Evolutionary conservation across 2,329 filamentous ascomycete species (phyloP).

Genomic region (Fusarium robinianum): DNA sequence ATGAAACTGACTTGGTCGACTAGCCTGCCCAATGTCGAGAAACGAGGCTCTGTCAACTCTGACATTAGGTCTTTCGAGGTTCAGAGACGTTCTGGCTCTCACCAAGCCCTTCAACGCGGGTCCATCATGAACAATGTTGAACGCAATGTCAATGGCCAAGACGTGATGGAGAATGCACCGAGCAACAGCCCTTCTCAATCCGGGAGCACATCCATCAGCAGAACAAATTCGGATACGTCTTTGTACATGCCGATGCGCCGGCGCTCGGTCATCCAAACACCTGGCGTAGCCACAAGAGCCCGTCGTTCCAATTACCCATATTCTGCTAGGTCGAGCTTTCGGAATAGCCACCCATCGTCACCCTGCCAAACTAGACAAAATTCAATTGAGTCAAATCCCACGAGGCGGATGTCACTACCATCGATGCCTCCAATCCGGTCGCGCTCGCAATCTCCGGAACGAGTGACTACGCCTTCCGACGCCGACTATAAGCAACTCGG

Average conservation of each 20-base stretch:
- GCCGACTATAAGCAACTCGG: constrained; percentile 64
- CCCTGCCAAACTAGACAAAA: constrained; percentile 45
- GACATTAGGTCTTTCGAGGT: constrained; percentile 27
- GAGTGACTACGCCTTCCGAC: constrained; percentile 51
- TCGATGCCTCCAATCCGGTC: constrained; percentile 38
- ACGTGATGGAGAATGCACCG: constrained; percentile 31
- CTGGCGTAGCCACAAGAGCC: constrained; percentile 54
- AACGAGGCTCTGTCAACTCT: constrained; percentile 21
- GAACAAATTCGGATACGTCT: constrained; percentile 53
- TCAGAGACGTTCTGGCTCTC: constrained; percentile 20
- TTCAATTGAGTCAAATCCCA: constrained; percentile 46
- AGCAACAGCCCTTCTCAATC: constrained; percentile 22
- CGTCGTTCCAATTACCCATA: constrained; percentile 30
- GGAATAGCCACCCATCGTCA: constrained; percentile 46
- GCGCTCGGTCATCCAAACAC: constrained; percentile 53
- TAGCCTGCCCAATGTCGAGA: constrained; percentile 23
- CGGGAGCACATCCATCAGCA: constrained; percentile 25
- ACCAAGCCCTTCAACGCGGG: constrained; percentile 21
- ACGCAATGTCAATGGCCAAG: constrained; percentile 20
- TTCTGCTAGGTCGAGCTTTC: constrained; percentile 41
- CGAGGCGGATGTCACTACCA: constrained; percentile 43
- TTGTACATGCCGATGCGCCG: constrained; percentile 54
- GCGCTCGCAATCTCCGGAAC: constrained; percentile 25
- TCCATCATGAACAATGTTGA: constrained; percentile 18
- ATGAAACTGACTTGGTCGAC: constrained; percentile 24